Evolutionary conservation across 257 asterid genomes (phyloP).

Genomic region (Solanum pinnatisectum): DNA sequence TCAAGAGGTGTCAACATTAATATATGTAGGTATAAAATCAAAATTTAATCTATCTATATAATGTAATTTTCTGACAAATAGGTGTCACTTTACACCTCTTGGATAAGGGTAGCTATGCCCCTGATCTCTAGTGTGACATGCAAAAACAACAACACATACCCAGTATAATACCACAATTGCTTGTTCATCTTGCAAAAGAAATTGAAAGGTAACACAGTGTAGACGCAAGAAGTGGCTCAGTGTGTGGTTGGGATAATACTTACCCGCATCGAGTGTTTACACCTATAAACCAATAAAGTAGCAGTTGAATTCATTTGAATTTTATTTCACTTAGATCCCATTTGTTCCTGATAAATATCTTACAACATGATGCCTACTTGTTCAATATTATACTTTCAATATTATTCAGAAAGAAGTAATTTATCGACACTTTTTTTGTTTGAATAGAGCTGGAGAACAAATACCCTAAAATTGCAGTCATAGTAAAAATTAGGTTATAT

Average conservation of each 20-base stretch:
- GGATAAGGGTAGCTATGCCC: background rate
- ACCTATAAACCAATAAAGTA: too few relatives aligned
- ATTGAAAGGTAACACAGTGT: too few relatives aligned
- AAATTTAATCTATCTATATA: background rate
- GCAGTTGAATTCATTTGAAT: background rate
- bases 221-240: background rate
- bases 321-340: background rate
- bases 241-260: background rate
- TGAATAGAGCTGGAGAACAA: background rate
- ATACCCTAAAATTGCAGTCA: background rate
- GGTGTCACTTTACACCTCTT: background rate
- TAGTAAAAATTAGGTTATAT: background rate
- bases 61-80: too few relatives aligned
- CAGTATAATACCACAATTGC: background rate
- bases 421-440: background rate
- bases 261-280: background rate
- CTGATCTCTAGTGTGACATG: background rate
- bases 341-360: background rate
- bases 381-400: background rate
- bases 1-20: background rate
- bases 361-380: too few relatives aligned
- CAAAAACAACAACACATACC: background rate
- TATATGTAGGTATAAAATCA: too few relatives aligned
- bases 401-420: background rate
- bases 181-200: background rate